phyloP scores from a whole-genome alignment of 257 asterid species.

The Solanum tacnaense region DNA sequence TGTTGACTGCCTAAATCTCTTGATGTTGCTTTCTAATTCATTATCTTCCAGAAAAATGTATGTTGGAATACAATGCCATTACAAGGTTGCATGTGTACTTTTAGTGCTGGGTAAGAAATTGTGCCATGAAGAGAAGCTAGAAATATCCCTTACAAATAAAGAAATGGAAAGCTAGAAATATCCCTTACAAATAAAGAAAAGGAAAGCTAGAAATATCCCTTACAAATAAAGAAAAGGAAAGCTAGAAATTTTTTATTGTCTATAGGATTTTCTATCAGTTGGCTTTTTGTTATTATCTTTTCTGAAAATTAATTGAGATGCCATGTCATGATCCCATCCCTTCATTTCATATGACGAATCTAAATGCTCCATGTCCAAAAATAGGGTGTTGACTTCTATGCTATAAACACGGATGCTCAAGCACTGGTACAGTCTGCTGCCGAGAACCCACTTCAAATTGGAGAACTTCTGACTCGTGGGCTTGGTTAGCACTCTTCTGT shows the following conservation, averaged over 20 bases:
- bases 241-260: not conserved
- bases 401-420: constrained; percentile 93
- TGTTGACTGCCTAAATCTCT: not conserved
- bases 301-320: not conserved
- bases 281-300: not conserved
- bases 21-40: not conserved
- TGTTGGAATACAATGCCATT: not conserved
- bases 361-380: not conserved
- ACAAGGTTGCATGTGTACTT: not conserved
- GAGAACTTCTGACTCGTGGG: constrained; percentile 98
- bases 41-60: not conserved
- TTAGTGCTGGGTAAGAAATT: not conserved
- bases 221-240: not conserved
- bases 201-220: not conserved
- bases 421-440: constrained; percentile 90
- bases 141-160: not conserved
- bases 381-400: constrained; percentile 96
- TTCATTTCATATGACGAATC: constrained; percentile 9
- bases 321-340: not conserved
- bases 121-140: not conserved
- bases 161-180: not conserved
- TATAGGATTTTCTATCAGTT: not conserved
- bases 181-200: not conserved
- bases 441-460: constrained; percentile 82
- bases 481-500: constrained; percentile 57